Percentiles rank a stretch among this genome's conserved stretches.
These are phyloP conservation scores for Rubia yunnanensis DNA, from an alignment of 257 asterid genomes.

Conservation along the genomic window DNA sequence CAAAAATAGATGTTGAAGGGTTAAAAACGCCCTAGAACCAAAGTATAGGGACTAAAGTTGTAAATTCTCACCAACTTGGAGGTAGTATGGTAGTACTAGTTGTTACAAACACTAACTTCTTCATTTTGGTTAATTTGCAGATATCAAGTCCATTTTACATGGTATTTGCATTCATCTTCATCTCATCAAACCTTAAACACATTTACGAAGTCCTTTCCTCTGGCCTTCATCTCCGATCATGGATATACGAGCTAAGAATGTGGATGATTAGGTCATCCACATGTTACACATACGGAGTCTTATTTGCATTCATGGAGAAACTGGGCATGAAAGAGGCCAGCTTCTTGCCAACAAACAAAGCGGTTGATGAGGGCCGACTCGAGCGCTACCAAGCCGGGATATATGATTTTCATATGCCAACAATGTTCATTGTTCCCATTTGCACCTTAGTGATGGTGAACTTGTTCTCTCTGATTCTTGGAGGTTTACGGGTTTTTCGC, in stretches of 20 bases:
- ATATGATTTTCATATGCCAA: conserved; percentile 44
- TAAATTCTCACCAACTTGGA: neutral
- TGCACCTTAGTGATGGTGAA: conserved; percentile 40
- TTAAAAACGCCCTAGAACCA: no score
- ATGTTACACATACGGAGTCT: conserved; percentile 27
- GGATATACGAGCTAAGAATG: conserved; percentile 38
- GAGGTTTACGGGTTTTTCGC: conserved; percentile 16
- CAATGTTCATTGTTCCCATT: conserved; percentile 35
- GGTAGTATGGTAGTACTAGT: no score
- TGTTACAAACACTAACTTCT: neutral
- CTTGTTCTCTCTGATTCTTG: conserved; percentile 24
- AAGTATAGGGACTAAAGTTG: no score
- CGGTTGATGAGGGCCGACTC: conserved; percentile 32
- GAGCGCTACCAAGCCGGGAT: conserved; percentile 27
- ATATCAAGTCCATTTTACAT: conserved; percentile 42
- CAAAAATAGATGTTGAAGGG: no score
- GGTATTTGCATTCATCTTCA: conserved; percentile 34
- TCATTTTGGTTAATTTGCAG: conserved; percentile 18
- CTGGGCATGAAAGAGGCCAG: conserved; percentile 37
- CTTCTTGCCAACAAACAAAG: conserved; percentile 55
- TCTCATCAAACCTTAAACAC: conserved; percentile 36
- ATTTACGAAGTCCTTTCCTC: conserved; percentile 30
- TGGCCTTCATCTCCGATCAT: conserved; percentile 27
- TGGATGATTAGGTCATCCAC: conserved; percentile 62
- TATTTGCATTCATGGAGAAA: conserved; percentile 30